phyloP scores from a whole-genome alignment of 2,329 filamentous ascomycete genomes.

The Pleomassaria siparia region DNA sequence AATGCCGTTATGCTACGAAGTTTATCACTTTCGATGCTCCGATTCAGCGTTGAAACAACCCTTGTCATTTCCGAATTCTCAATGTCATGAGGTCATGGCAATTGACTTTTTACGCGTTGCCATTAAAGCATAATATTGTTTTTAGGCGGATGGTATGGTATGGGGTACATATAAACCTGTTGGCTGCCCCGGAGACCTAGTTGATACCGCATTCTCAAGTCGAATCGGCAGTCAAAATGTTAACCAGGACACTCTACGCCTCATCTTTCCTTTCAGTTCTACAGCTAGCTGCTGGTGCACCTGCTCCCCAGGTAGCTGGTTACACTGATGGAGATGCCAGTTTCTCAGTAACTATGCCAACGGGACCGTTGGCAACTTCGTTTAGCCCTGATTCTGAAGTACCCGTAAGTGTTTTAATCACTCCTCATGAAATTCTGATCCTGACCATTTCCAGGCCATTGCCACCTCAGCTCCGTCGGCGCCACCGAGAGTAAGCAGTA shows the following conservation, averaged over 20 bases:
- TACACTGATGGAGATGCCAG: conserved; percentile 50
- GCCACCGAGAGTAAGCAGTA: conserved; percentile 50
- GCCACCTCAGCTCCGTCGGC: conserved; percentile 35
- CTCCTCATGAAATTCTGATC: not conserved
- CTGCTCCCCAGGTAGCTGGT: conserved; percentile 46
- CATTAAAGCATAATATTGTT: conserved; percentile 24
- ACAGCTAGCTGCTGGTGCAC: conserved; percentile 40
- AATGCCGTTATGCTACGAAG: conserved; percentile 10
- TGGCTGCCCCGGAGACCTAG: not conserved
- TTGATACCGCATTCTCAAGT: not conserved
- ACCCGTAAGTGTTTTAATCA: conserved; percentile 34
- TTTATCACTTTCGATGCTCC: not conserved
- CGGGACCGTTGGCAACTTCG: conserved; percentile 40
- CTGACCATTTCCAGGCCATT: conserved; percentile 20
- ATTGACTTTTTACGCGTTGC: conserved; percentile 17
- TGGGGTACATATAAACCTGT: not conserved
- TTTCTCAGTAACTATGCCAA: conserved; percentile 39
- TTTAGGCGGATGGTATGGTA: not conserved
- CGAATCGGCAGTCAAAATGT: conserved; percentile 35
- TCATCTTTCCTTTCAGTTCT: conserved; percentile 39
- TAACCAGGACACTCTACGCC: conserved; percentile 36
- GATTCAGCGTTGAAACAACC: not conserved
- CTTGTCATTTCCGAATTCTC: conserved; percentile 24
- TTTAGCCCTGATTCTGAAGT: conserved; percentile 50
- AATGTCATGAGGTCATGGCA: conserved; percentile 41